Evolutionary conservation across 176 grass and related monocot species (phyloP), one percentile per base, ranked within the genome.

Genomic region (Triticum aestivum): DNA sequence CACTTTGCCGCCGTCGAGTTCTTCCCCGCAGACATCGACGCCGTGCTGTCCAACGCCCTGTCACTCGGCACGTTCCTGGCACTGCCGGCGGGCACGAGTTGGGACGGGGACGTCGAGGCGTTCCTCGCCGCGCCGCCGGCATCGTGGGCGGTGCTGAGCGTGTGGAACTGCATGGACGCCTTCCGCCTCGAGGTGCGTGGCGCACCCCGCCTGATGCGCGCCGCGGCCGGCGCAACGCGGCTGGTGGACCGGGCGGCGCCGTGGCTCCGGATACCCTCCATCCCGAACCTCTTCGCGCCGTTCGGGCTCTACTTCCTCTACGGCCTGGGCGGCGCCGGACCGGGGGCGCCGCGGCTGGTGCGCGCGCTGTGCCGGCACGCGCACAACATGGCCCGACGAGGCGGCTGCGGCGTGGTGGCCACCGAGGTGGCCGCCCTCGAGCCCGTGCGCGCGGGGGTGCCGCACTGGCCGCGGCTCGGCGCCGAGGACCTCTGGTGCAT

Each of bases 301-400:
- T 98, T 98, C 90, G 96, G 96, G 1, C 64, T 98, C 30, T 96
- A 94, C 88, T 92, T 98, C 67, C 62, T 98, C 56, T 98, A 95
- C 84, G 96, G 96, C 34, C 63, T 98, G 14, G 84, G 92, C 49
- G 93, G 93, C 66, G 82, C 62, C 0, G 96, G 96, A 0, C 71
- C 80, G 1, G 75, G 2, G 3, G 90, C 84, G 1, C 73, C 85
- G 34, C 38, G 66, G 32, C 83, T 96, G 52, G 87, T 83, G 14
- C 84, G 86, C 42, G 90, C 89, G 20, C 90, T 98, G 10, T 97
- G 95, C 75, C 92, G 89, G 51, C 51, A 88, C 80, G 92, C 93
- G 3, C 93, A 95, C 89, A 95, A 95, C 84, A 80, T 92, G 83
- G 94, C 94, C 0, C 69, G 89, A 9, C 11, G 61, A 44, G 89